These are phyloP conservation scores for Trichopus zeylanicus DNA, from an alignment of 116 monocot genomes.

Conservation along the genomic window DNA sequence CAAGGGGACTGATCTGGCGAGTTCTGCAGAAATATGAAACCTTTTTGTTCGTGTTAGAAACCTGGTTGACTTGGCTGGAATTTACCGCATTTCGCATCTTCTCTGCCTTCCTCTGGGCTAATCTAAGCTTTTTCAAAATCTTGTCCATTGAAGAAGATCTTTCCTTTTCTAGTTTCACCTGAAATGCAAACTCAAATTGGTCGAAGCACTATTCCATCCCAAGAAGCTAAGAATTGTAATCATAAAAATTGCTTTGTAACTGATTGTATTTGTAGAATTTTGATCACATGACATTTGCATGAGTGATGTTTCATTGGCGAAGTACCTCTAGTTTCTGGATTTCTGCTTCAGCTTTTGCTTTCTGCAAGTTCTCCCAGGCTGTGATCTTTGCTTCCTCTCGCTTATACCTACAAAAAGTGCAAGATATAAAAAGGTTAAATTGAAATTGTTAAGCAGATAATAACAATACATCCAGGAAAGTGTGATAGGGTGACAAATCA, in stretches of 20 bases:
- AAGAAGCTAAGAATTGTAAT: too few relatives aligned
- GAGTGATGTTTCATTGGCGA: too few relatives aligned
- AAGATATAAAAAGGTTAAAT: too few relatives aligned
- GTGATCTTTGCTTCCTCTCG: conserved; percentile 83
- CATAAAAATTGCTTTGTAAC: too few relatives aligned
- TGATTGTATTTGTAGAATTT: too few relatives aligned
- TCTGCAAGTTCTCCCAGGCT: conserved; percentile 86
- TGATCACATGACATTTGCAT: too few relatives aligned
- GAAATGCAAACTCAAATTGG: conserved; percentile 1
- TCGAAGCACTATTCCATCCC: not conserved
- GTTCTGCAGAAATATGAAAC: conserved; percentile 30
- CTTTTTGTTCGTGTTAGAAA: conserved; percentile 23
- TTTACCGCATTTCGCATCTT: conserved; percentile 46
- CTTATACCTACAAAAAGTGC: conserved; percentile 33
- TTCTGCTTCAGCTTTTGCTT: conserved; percentile 83
- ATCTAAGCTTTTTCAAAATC: conserved; percentile 54
- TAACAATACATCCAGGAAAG: not conserved
- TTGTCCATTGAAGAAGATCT: conserved; percentile 69
- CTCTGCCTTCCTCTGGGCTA: conserved; percentile 63
- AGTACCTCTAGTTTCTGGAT: conserved; percentile 77
- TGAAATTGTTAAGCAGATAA: too few relatives aligned
- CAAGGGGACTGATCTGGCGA: conserved; percentile 42
- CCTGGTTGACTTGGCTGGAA: conserved; percentile 22
- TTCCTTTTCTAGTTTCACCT: conserved; percentile 83
- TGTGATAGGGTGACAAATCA: too few relatives aligned